Evolutionary conservation across 495 filamentous ascomycete species (phyloP).

Genomic region (Penicillium cataractarum): DNA sequence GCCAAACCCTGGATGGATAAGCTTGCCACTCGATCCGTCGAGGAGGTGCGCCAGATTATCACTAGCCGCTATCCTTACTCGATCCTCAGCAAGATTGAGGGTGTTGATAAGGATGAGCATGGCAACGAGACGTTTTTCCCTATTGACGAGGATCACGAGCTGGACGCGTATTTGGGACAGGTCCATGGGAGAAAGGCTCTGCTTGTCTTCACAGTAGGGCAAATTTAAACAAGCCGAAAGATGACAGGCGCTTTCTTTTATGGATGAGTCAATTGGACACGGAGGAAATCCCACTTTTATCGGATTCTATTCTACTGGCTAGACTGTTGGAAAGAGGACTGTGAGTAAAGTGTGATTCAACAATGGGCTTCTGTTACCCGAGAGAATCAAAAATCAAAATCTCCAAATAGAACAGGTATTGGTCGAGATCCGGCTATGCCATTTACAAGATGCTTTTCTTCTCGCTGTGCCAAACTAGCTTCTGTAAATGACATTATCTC

Average conservation of each 20-base stretch:
- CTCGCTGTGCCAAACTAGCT: background rate
- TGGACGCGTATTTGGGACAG: conserved; percentile 69
- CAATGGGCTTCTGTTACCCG: background rate
- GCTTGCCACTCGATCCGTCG: conserved; percentile 55
- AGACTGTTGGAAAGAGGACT: background rate
- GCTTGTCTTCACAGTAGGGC: conserved; percentile 58
- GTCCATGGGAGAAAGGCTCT: conserved; percentile 65
- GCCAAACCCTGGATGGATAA: conserved; percentile 66
- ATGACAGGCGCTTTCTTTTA: too few relatives aligned
- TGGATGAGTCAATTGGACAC: background rate
- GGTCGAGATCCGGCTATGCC: background rate
- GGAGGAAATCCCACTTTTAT: background rate
- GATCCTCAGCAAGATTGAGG: conserved; percentile 62
- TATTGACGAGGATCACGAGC: conserved; percentile 70
- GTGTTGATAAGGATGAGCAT: conserved; percentile 61
- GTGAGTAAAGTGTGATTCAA: background rate
- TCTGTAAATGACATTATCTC: background rate
- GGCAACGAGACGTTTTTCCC: conserved; percentile 59
- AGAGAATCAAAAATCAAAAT: background rate
- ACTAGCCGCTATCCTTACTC: conserved; percentile 58
- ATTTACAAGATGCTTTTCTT: background rate
- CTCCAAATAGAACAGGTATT: background rate
- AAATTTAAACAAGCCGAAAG: too few relatives aligned
- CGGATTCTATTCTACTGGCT: background rate
- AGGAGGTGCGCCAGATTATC: conserved; percentile 58